Evolutionary conservation across 2,329 filamentous ascomycete genomes (phyloP).

Genomic region (Clonostachys sp.): DNA sequence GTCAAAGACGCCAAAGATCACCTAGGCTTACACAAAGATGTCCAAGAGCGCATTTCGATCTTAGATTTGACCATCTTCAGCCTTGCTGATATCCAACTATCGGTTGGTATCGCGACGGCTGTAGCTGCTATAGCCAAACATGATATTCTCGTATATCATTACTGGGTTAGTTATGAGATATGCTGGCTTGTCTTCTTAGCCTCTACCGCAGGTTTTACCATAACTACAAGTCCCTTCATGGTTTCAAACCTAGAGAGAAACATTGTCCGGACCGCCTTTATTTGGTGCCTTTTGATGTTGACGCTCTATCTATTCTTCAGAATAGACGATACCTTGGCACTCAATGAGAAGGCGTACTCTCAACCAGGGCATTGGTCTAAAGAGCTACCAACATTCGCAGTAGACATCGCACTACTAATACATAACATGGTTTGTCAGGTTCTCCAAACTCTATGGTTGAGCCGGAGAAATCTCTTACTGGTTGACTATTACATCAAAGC

Average conservation of each 20-base stretch:
- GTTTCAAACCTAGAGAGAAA: neutral
- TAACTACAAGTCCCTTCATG: neutral
- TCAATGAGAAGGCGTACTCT: too few species aligned
- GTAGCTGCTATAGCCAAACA: neutral
- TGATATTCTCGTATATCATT: neutral
- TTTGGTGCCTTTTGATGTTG: neutral
- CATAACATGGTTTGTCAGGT: too few species aligned
- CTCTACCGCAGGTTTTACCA: neutral
- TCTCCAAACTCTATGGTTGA: too few species aligned
- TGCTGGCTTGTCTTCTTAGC: neutral
- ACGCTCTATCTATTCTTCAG: neutral
- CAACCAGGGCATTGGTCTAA: too few species aligned
- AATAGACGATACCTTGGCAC: neutral
- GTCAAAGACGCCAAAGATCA: neutral
- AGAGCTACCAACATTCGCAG: too few species aligned
- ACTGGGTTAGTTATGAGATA: neutral
- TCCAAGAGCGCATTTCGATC: neutral
- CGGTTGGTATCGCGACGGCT: neutral
- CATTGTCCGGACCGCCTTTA: neutral
- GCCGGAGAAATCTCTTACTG: too few species aligned
- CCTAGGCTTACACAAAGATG: neutral
- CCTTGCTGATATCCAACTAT: neutral
- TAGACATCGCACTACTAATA: too few species aligned
- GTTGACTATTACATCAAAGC: too few species aligned
- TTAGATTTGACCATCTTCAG: neutral